Conservation (phyloP, 2,329 filamentous ascomycete species). For the Leptographium lundbergii region DNA sequence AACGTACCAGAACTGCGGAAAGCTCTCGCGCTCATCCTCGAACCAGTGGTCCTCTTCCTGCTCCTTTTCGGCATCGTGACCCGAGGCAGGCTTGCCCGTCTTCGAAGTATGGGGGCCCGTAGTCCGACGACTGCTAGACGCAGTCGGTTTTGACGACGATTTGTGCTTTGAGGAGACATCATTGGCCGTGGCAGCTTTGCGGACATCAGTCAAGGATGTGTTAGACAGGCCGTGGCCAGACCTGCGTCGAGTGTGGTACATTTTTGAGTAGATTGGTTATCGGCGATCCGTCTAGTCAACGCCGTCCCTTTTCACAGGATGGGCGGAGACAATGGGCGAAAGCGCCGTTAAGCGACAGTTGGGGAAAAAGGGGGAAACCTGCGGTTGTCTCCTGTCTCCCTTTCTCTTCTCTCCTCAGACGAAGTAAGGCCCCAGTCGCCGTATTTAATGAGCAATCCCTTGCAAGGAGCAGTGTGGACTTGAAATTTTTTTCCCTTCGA, state of each 20-base stretch:
- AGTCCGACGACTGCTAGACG: slow-evolving; percentile 19
- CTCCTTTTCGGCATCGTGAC: slow-evolving; percentile 36
- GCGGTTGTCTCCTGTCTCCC: background rate
- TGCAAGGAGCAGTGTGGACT: background rate
- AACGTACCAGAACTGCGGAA: slow-evolving; percentile 54
- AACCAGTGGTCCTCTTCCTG: slow-evolving; percentile 35
- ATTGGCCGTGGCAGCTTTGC: slow-evolving; percentile 33
- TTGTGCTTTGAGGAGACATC: slow-evolving; percentile 33
- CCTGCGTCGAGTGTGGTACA: slow-evolving; percentile 46
- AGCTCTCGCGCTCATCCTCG: slow-evolving; percentile 48
- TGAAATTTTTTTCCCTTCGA: background rate
- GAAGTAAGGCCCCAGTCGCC: background rate
- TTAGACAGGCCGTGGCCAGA: slow-evolving; percentile 41
- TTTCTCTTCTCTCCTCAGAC: too few species aligned
- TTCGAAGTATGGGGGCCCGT: slow-evolving; percentile 25
- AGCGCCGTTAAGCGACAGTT: background rate
- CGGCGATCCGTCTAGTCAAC: background rate
- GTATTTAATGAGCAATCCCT: background rate
- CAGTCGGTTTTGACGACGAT: slow-evolving; percentile 21
- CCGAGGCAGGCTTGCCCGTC: slow-evolving; percentile 31
- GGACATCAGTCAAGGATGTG: slow-evolving; percentile 41
- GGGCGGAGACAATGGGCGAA: background rate
- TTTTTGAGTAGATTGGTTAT: slow-evolving; percentile 17
- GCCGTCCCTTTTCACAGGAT: background rate
- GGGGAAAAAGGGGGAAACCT: background rate